These are phyloP conservation scores for Pichia ethanolica DNA, from an alignment of 805 yeast species.

Conservation along the genomic window DNA sequence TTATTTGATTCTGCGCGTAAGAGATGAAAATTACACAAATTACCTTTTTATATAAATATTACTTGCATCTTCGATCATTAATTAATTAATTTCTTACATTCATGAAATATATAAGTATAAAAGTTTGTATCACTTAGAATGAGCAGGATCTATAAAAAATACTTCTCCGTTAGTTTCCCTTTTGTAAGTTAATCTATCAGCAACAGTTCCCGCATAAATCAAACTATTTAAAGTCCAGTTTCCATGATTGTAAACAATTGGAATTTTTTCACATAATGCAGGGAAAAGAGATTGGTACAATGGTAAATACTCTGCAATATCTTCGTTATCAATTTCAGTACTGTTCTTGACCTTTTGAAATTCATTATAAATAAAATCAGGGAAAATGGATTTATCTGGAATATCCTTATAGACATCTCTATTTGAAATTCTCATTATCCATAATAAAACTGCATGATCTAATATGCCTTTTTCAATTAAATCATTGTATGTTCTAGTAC, in stretches of 20 bases:
- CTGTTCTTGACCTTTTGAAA: conserved; percentile 28
- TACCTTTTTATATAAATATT: no score
- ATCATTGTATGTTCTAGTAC: conserved; percentile 47
- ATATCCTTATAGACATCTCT: conserved; percentile 26
- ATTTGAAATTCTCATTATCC: conserved; percentile 55
- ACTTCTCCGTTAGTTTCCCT: conserved; percentile 23
- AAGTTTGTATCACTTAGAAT: no score
- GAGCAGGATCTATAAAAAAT: conserved; percentile 14
- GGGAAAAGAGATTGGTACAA: conserved; percentile 39
- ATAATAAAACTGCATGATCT: conserved; percentile 54
- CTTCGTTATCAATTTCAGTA: conserved; percentile 37
- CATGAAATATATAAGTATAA: no score
- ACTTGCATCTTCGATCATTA: no score
- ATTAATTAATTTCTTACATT: no score
- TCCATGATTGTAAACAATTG: conserved; percentile 40
- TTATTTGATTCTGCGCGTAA: no score
- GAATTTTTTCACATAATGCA: conserved; percentile 42
- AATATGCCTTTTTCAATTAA: conserved; percentile 40
- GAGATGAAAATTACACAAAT: no score
- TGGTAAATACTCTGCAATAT: conserved; percentile 45
- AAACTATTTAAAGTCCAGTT: conserved; percentile 40
- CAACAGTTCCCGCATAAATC: conserved; percentile 36
- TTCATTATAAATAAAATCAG: conserved; percentile 39
- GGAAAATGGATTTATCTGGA: conserved; percentile 33
- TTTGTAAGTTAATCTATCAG: conserved; percentile 23